Conservation (phyloP, 805 yeast species). For the Wickerhamiella brachini region DNA sequence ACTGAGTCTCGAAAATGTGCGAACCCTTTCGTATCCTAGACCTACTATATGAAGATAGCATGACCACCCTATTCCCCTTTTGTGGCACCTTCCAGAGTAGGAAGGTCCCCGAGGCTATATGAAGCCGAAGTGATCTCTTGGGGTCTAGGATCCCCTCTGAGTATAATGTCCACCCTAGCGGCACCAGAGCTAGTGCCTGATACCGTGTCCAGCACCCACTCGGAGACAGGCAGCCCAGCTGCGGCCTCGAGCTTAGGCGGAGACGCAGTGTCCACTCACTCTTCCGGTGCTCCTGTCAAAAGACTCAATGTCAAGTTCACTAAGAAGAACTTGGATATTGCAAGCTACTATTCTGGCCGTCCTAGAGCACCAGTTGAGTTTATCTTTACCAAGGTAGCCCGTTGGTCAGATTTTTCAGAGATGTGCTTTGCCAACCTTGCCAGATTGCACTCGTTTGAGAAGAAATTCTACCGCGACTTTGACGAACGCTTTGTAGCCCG, state of each 20-base stretch:
- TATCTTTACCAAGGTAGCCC: slow-evolving; percentile 1
- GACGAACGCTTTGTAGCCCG: neutral
- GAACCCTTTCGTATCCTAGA: slow-evolving; percentile 40
- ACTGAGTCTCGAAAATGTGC: slow-evolving; percentile 82
- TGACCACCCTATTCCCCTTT: neutral
- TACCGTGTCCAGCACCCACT: neutral
- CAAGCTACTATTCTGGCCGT: neutral
- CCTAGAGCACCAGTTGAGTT: neutral
- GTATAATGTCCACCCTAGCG: neutral
- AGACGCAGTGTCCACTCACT: neutral
- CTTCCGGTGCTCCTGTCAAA: neutral
- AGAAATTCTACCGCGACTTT: neutral
- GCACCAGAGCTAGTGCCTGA: neutral
- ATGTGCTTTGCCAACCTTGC: neutral
- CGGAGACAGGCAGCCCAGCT: neutral
- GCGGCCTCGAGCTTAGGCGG: neutral
- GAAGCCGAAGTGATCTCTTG: neutral
- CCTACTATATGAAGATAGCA: slow-evolving; percentile 14
- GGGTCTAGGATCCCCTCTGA: neutral
- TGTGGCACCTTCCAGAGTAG: neutral
- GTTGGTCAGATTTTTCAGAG: slow-evolving; percentile 2
- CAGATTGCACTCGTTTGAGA: neutral
- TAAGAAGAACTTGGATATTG: neutral
- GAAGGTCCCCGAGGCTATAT: neutral
- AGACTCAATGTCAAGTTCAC: neutral